Conservation (phyloP, 352 stramenopile genomes). For the Phytophthora macrochlamydospora region DNA sequence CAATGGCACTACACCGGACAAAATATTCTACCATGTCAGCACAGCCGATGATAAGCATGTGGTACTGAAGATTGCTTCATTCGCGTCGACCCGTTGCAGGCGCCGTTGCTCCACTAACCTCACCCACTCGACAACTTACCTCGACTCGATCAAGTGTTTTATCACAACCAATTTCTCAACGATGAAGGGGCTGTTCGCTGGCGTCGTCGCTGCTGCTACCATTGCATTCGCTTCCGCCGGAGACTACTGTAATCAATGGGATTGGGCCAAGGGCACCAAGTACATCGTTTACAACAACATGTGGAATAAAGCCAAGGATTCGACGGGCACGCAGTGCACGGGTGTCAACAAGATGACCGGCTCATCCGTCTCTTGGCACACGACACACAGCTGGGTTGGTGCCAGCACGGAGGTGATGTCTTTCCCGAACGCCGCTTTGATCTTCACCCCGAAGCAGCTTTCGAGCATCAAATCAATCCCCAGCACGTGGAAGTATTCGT, state of each 20-base stretch:
- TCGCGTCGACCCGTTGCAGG: not conserved
- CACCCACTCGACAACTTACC: conserved; percentile 18
- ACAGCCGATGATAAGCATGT: conserved; percentile 1
- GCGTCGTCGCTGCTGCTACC: conserved; percentile 16
- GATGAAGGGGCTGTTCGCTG: conserved; percentile 29
- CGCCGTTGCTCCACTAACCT: not conserved
- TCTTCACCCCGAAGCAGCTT: conserved; percentile 35
- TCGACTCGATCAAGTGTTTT: conserved; percentile 1
- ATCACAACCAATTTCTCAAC: conserved; percentile 1
- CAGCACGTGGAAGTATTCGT: conserved; percentile 34
- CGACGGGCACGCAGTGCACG: conserved; percentile 48
- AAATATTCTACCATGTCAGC: not conserved
- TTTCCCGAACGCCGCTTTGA: conserved; percentile 44
- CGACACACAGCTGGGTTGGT: conserved; percentile 40
- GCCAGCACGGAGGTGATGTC: conserved; percentile 41
- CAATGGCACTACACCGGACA: no score
- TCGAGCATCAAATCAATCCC: conserved; percentile 34
- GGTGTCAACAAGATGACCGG: conserved; percentile 40
- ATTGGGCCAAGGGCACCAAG: conserved; percentile 29
- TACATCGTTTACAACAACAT: conserved; percentile 62
- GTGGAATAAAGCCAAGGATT: conserved; percentile 40
- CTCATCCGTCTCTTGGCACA: conserved; percentile 46
- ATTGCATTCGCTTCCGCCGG: conserved; percentile 18
- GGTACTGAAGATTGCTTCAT: not conserved
- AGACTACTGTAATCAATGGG: conserved; percentile 43